phyloP scores from a whole-genome alignment of 495 filamentous ascomycete species.

The Achaetomiella virescens region DNA sequence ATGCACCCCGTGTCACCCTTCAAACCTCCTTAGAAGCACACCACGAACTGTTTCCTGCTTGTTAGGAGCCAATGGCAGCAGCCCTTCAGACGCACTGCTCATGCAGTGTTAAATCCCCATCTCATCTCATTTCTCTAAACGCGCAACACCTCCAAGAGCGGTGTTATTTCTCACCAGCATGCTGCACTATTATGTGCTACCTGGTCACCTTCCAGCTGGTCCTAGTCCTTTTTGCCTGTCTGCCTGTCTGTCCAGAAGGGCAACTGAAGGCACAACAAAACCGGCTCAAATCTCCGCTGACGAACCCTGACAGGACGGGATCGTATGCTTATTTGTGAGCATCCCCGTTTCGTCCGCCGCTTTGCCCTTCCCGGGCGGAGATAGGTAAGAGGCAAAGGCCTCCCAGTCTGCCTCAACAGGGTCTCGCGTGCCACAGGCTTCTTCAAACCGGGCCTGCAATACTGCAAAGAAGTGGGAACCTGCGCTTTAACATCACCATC shows the following conservation, averaged over 20 bases:
- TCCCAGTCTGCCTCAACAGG: background rate
- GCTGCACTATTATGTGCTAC: background rate
- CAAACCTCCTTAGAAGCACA: constrained; percentile 21
- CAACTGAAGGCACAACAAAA: too few relatives aligned
- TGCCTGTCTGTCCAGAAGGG: background rate
- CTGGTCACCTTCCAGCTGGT: background rate
- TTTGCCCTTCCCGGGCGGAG: background rate
- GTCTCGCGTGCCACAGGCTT: constrained; percentile 2
- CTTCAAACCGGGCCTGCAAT: constrained; percentile 3
- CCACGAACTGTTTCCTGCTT: constrained; percentile 21
- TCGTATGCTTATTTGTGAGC: background rate
- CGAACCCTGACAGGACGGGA: constrained; percentile 5
- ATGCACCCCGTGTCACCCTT: constrained; percentile 25
- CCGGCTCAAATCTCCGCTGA: background rate
- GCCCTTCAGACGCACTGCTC: constrained; percentile 8
- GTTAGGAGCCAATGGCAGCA: constrained; percentile 18
- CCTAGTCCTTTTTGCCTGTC: background rate
- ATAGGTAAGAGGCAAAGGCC: background rate
- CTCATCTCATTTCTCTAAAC: constrained; percentile 11
- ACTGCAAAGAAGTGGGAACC: constrained; percentile 1
- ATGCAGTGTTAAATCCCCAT: constrained; percentile 11
- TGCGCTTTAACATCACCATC: background rate
- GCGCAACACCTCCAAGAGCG: constrained; percentile 15
- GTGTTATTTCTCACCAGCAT: constrained; percentile 4
- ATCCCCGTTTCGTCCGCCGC: background rate